A percentile compares a stretch with the other conserved stretches of the same genome.
Evolutionary conservation across 345 rosid species (phyloP).

Genomic region (Tarenaya hassleriana): DNA sequence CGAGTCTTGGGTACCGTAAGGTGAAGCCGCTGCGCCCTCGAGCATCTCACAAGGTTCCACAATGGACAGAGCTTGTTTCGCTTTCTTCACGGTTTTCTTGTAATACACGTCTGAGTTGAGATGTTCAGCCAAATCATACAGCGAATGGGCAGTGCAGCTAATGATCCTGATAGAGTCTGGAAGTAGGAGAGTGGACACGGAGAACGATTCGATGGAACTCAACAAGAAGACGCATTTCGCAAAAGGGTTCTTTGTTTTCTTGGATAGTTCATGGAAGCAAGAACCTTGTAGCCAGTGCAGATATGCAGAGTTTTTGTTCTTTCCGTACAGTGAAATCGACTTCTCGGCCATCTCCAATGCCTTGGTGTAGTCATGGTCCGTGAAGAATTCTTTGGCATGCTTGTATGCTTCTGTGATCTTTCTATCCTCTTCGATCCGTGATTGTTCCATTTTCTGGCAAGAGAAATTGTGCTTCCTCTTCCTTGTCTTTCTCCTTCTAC

Average conservation of each 20-base stretch:
- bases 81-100: constrained; percentile 8
- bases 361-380: constrained; percentile 13
- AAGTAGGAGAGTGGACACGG: too few relatives aligned
- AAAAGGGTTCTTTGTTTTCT: background rate
- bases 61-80: background rate
- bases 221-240: constrained; percentile 6
- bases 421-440: too few relatives aligned
- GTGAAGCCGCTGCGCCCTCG: background rate
- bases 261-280: constrained; percentile 1
- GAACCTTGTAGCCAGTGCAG: background rate
- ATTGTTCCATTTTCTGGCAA: too few relatives aligned
- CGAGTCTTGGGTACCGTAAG: too few relatives aligned
- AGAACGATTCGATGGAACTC: constrained; percentile 5
- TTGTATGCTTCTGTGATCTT: background rate
- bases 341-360: constrained; percentile 20
- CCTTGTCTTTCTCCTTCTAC: too few relatives aligned
- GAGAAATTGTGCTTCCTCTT: too few relatives aligned
- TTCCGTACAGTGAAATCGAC: background rate
- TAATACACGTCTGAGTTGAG: constrained; percentile 10
- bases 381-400: background rate
- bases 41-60: background rate
- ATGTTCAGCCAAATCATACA: background rate
- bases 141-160: background rate
- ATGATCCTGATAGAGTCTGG: background rate
- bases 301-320: background rate